Percentiles rank a stretch among this genome's conserved stretches.
These are phyloP conservation scores for Neurospora sp. DNA, from an alignment of 495 filamentous ascomycete species.

Conservation along the genomic window DNA sequence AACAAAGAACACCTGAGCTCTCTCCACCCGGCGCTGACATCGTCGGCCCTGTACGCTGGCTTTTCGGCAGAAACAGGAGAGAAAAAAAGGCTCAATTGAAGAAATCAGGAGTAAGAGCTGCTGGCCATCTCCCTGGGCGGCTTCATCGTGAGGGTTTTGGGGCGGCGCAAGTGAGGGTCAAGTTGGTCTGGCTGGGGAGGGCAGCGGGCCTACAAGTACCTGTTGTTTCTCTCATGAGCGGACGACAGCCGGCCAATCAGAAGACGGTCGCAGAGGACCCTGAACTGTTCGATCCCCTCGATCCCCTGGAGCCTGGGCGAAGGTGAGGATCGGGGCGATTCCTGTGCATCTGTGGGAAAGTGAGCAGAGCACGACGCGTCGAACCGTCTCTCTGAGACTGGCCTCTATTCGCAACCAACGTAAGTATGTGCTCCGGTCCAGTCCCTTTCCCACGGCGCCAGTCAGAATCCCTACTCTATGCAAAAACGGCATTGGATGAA, in stretches of 20 bases:
- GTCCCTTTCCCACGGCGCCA: background rate
- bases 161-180: background rate
- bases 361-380: background rate
- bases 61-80: background rate
- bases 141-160: background rate
- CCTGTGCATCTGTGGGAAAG: conserved; percentile 16
- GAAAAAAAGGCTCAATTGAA: background rate
- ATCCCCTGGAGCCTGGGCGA: conserved; percentile 2
- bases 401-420: background rate
- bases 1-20: background rate
- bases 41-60: background rate
- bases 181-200: background rate
- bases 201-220: background rate
- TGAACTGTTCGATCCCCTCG: conserved; percentile 14
- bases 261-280: conserved; percentile 9
- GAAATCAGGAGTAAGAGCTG: background rate
- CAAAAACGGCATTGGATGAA: background rate
- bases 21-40: background rate
- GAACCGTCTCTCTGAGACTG: background rate
- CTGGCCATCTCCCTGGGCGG: background rate
- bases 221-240: background rate
- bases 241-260: conserved; percentile 1
- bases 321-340: conserved; percentile 12
- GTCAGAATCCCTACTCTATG: background rate
- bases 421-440: background rate